Base-by-base conservation (phyloP, 202 grass and related monocot genomes). In the Setaria italica region DNA sequence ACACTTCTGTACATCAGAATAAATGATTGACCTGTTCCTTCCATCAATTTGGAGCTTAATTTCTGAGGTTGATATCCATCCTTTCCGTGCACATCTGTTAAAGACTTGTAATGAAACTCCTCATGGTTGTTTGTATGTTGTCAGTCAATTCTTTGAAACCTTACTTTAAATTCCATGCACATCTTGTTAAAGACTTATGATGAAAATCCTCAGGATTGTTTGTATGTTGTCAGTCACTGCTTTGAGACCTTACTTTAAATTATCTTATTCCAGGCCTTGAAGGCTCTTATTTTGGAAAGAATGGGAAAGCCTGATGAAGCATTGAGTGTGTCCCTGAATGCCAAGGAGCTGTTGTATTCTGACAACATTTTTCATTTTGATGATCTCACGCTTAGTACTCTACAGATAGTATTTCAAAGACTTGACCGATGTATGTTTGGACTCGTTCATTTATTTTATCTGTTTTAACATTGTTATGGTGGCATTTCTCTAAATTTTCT, bases 251-350 rank as follows among this genome's bases (percentile, higher is more conserved):
- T 80, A 71, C 33, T 80, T 47, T 83, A 77, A 88, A 56, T 88
- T 84, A 41, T 89, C 41, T 82, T 11, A 73, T 90, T 76, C 42
- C 77, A 99, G 93, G 97, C 97, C 87, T 85, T 99, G 51, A 99
- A 99, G 86, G 93, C 91, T 82, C 91, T 99, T 89, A 92, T 92
- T 87, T 90, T 99, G 79, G 93, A 99, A 84, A 96, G 91, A 79
- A 99, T 99, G 93, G 97, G 91, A 79, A 99, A 99, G 72, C 85
- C 85, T 80, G 97, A 99, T 84, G 93, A 99, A 82, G 91, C 97
- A 75, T 77, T 96, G 78, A 76, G 53, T 76, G 82, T 90, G 65
- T 96, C 88, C 76, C 85, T 92, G 82, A 88, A 94, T 80, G 93
- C 96, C 60, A 99, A 95, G 80, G 90, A 94, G 59, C 82, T 88